Conservation (phyloP, 768 basidiomycete species). For the Kwoniella sp. region DNA sequence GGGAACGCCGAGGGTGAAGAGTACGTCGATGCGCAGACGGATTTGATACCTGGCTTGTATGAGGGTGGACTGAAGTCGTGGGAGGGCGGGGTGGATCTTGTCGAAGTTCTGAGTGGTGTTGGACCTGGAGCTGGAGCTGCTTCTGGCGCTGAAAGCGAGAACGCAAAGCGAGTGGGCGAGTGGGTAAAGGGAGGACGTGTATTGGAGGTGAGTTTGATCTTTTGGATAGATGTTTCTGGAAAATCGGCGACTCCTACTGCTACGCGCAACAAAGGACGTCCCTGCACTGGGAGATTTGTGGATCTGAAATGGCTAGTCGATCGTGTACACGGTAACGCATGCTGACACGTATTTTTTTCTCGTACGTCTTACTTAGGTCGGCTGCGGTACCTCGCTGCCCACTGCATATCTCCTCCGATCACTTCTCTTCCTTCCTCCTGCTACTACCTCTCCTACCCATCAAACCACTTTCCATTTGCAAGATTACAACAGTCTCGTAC, state of each 20-base stretch:
- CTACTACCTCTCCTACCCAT: constrained; percentile 8
- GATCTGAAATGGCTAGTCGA: too few species aligned
- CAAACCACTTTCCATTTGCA: constrained; percentile 73
- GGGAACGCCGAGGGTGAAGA: constrained; percentile 56
- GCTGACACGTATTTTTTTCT: not conserved
- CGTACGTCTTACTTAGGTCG: constrained; percentile 63
- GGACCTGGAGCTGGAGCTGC: constrained; percentile 40
- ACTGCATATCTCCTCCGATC: constrained; percentile 70
- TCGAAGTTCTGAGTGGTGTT: constrained; percentile 57
- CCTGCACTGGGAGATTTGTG: too few species aligned
- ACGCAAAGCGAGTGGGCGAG: too few species aligned
- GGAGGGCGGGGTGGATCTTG: constrained; percentile 91
- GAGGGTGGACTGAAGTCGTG: constrained; percentile 97
- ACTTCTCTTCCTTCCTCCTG: constrained; percentile 56
- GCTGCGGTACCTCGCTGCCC: constrained; percentile 90
- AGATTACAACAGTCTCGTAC: constrained; percentile 84
- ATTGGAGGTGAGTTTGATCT: constrained; percentile 67
- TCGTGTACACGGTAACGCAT: not conserved
- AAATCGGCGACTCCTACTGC: not conserved
- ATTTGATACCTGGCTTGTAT: constrained; percentile 87
- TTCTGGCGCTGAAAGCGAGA: too few species aligned
- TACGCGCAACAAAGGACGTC: too few species aligned
- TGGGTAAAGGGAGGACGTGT: constrained; percentile 62
- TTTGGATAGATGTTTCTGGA: not conserved
- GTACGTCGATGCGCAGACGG: constrained; percentile 65